Evolutionary conservation across 345 rosid species (phyloP).

Genomic region (Salix purpurea): DNA sequence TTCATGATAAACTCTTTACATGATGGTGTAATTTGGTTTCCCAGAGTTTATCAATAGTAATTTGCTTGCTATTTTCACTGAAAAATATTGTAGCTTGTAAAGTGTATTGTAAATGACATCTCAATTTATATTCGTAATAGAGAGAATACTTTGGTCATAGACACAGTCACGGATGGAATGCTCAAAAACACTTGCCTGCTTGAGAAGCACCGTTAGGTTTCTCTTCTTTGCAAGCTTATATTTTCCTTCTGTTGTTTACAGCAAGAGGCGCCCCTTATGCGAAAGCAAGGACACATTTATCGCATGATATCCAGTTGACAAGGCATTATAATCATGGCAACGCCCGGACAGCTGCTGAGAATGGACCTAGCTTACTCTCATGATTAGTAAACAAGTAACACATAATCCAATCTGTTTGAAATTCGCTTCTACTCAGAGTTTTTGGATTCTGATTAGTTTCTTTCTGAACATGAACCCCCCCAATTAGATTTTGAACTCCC

Average conservation of each 20-base stretch:
- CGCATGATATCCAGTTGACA: constrained; percentile 81
- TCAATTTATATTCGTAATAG: background rate
- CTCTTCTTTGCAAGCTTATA: constrained; percentile 10
- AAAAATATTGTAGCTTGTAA: background rate
- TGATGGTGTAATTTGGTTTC: background rate
- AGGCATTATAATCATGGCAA: constrained; percentile 61
- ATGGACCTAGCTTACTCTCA: constrained; percentile 66
- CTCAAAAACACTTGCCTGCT: background rate
- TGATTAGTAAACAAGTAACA: constrained; percentile 25
- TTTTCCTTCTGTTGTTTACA: constrained; percentile 27
- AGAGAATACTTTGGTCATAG: background rate
- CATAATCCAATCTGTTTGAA: background rate
- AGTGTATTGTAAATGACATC: background rate
- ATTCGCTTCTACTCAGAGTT: background rate
- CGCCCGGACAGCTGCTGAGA: constrained; percentile 75
- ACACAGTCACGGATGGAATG: background rate
- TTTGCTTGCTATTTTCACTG: background rate
- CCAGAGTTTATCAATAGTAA: background rate
- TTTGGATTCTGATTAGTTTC: constrained; percentile 9
- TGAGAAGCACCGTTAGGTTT: background rate
- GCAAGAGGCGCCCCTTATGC: constrained; percentile 98
- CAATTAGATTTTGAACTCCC: background rate
- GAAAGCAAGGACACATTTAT: constrained; percentile 73
- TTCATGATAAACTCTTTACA: background rate
- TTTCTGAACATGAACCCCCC: background rate